Evolutionary conservation across 139 green algal genomes (phyloP), one percentile per base, ranked within the genome.

Genomic region (Chlamydomonas schloesseri): DNA sequence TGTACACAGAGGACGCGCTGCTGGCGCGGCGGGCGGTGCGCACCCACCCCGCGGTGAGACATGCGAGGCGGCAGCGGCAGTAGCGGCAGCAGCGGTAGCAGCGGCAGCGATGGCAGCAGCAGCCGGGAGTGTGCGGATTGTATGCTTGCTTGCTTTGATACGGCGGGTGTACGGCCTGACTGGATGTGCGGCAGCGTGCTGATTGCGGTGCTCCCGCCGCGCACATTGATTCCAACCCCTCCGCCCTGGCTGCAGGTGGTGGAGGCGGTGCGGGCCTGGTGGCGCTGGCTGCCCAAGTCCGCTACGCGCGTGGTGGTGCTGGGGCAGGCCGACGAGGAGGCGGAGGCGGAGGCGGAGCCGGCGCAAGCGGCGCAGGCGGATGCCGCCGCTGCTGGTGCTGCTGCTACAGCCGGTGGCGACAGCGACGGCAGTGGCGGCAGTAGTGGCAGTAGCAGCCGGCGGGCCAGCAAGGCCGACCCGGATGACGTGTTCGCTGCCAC

Each of bases 201-300:
- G n/a, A n/a, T n/a, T n/a, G n/a, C n/a, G n/a, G n/a, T n/a, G n/a
- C n/a, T n/a, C n/a, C n/a, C n/a, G n/a, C n/a, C n/a, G n/a, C n/a
- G n/a, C n/a, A n/a, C n/a, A n/a, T n/a, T n/a, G n/a, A n/a, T n/a
- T n/a, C n/a, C n/a, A n/a, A n/a, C n/a, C n/a, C n/a, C n/a, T n/a
- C n/a, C n/a, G n/a, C n/a, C n/a, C n/a, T n/a, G n/a, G n/a, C 34
- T 13, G 34, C 36, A 86, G 80, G 53, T 86, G 47, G 29, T 71
- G 50, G 80, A 71, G 33, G 68, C 53, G 11, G 53, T 60, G 28
- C 50, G 53, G n/a, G 58, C 28, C 33, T 86, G 80, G 80, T 86
- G 80, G 80, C 36, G 34, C 31, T 86, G 80, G 80, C 50, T 86
- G 80, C 80, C 80, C 68, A 86, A 86, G 50, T n/a, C 33, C 21